Conservation (phyloP, 192 early-diverging fungal genomes). For the Martensiomyces pterosporus region DNA sequence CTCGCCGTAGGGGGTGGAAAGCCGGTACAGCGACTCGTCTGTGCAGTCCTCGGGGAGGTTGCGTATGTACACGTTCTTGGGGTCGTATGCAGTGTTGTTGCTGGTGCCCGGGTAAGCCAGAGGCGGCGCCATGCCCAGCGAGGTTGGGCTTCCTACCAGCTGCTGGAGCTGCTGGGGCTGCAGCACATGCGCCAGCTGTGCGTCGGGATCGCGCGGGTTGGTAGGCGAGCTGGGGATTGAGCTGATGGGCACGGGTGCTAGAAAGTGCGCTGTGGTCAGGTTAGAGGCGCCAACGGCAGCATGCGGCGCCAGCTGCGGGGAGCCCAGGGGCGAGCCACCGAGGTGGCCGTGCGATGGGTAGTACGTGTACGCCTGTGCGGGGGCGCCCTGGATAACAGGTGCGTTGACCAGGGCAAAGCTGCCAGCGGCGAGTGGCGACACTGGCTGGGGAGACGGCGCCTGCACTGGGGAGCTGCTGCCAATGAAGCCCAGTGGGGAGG, state of each 20-base stretch:
- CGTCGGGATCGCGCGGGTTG: not conserved
- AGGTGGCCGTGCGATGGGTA: too few species aligned
- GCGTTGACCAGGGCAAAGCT: conserved; percentile 16
- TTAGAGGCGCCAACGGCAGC: not conserved
- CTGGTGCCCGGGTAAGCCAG: not conserved
- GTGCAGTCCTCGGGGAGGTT: conserved; percentile 63
- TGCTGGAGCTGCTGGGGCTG: not conserved
- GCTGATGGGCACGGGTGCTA: conserved; percentile 3
- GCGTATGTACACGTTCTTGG: conserved; percentile 76
- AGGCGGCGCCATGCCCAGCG: conserved; percentile 3
- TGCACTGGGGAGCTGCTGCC: conserved; percentile 10
- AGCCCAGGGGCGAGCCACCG: conserved; percentile 11
- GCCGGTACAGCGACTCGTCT: conserved; percentile 60
- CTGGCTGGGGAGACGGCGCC: not conserved
- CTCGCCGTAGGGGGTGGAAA: conserved; percentile 64
- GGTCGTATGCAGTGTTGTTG: conserved; percentile 9
- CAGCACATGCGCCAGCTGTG: not conserved
- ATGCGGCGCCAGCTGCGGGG: conserved; percentile 22
- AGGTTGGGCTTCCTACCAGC: conserved; percentile 8
- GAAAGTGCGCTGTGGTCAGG: conserved; percentile 1
- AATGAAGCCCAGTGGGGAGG: conserved; percentile 12
- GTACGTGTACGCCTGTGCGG: conserved; percentile 23
- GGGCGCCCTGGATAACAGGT: conserved; percentile 1
- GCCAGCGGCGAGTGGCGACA: too few species aligned
- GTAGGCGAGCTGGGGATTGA: not conserved